Percentiles rank a stretch among this genome's conserved stretches.
Evolutionary conservation across 2,329 filamentous ascomycete species (phyloP).

Genomic region (Alternaria alternata): DNA sequence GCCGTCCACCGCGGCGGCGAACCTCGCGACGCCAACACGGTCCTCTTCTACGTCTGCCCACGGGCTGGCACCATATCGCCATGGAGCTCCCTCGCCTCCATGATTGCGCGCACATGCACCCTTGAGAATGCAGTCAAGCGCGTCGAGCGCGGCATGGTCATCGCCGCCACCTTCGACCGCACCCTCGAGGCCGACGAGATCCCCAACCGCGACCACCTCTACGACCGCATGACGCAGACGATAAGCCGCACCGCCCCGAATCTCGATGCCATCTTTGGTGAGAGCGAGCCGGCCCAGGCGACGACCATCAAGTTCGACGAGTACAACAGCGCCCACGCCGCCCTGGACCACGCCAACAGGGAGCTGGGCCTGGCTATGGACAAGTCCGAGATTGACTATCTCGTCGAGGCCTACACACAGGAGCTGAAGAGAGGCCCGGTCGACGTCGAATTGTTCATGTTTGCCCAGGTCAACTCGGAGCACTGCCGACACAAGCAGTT

Average conservation of each 20-base stretch:
- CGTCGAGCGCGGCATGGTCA: conserved; percentile 84
- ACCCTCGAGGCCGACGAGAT: conserved; percentile 60
- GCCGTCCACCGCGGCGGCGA: conserved; percentile 59
- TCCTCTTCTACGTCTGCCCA: conserved; percentile 77
- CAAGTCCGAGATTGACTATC: conserved; percentile 87
- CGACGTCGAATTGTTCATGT: conserved; percentile 98
- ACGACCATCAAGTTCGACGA: conserved; percentile 76
- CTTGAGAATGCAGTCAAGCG: conserved; percentile 75
- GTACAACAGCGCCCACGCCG: conserved; percentile 70
- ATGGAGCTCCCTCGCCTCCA: conserved; percentile 97
- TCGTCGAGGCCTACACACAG: conserved; percentile 82
- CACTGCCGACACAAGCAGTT: conserved; percentile 91
- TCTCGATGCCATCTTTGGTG: conserved; percentile 79
- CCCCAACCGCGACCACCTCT: conserved; percentile 73
- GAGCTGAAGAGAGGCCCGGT: conserved; percentile 72
- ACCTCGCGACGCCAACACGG: conserved; percentile 60
- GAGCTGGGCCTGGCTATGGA: conserved; percentile 87
- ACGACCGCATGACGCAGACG: conserved; percentile 96
- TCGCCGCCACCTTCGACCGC: conserved; percentile 70
- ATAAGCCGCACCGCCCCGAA: conserved; percentile 73
- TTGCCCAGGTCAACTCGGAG: conserved; percentile 98
- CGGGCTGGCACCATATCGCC: conserved; percentile 85
- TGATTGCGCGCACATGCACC: conserved; percentile 90
- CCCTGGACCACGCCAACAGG: conserved; percentile 83
- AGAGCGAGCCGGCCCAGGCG: conserved; percentile 70